Evolutionary conservation across 352 stramenopile genomes (phyloP).

Genomic region (Globisporangium radiosum): DNA sequence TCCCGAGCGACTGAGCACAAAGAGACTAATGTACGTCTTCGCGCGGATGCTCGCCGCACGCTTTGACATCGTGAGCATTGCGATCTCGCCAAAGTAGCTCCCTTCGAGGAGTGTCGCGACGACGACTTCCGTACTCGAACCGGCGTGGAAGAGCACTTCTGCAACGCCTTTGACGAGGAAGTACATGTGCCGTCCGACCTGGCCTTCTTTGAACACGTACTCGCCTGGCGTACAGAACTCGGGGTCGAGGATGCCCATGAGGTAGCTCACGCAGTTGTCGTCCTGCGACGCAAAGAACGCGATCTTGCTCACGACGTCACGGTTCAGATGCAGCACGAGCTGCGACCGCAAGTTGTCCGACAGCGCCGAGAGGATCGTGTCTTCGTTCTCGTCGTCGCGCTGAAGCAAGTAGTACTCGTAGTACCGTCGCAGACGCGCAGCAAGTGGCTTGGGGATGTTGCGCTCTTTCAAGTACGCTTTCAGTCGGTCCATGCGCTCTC

Average conservation of each 20-base stretch:
- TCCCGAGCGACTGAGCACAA: constrained; percentile 65
- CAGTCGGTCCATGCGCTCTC: constrained; percentile 62
- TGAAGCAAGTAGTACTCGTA: constrained; percentile 79
- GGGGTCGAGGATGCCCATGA: constrained; percentile 73
- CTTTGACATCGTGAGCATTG: constrained; percentile 77
- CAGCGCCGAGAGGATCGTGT: constrained; percentile 56
- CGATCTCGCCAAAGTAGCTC: constrained; percentile 78
- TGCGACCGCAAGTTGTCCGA: constrained; percentile 74
- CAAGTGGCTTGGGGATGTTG: constrained; percentile 45
- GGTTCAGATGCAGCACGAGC: constrained; percentile 70
- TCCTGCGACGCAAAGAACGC: constrained; percentile 73
- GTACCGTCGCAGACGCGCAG: constrained; percentile 52
- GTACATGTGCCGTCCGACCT: constrained; percentile 79
- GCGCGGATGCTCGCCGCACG: constrained; percentile 70
- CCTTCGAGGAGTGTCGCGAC: constrained; percentile 60
- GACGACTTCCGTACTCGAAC: constrained; percentile 41
- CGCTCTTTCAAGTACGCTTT: constrained; percentile 75
- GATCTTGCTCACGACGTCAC: constrained; percentile 80
- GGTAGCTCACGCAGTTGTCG: constrained; percentile 73
- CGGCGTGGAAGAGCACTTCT: constrained; percentile 65
- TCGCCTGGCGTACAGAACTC: constrained; percentile 76
- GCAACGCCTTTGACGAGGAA: constrained; percentile 72
- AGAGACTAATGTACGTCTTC: constrained; percentile 74
- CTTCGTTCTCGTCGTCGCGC: constrained; percentile 66
- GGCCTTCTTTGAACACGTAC: constrained; percentile 81